Evolutionary conservation across 805 yeast species (phyloP), one percentile per base, ranked within the genome.

Genomic region (Zygoascus tannicola): DNA sequence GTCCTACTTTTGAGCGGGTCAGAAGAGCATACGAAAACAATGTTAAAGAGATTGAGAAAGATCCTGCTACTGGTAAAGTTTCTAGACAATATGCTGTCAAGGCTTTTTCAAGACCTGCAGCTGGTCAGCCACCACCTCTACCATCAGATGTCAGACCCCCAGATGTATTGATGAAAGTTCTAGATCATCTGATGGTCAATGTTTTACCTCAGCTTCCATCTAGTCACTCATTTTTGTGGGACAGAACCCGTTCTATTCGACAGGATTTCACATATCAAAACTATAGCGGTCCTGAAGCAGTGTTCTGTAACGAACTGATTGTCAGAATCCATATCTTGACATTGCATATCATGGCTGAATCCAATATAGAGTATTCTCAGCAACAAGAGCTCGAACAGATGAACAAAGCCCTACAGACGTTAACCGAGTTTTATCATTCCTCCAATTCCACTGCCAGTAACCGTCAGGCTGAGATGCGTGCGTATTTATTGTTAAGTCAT

Each of bases 131-230:
- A 1, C 97, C 97, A 1, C 94, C 97, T 2, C 67, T 92, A 46
- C 99, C 98, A 0, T 86, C 97, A 1, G 98, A 92, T 60, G 99
- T 92, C 3, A 71, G 99, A 48, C 95, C 98, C 1, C 98, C 99
- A 0, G 74, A 72, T 44, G 68, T 88, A 1, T 64, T 92, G 35
- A 72, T 71, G 10, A 56, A 68, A 30, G 80, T 97, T 0, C 64
- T 92, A 47, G 71, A 82, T 47, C 85, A 85, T 58, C 70, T 92
- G 30, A 74, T 85, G 5, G 77, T 77, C 16, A 71, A 76, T 34
- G 62, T 82, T 1, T 60, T 90, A 12, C 74, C 75, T 0, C 69
- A 75, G 32, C 65, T 90, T 20, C 97, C 97, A 0, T 85, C 81
- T 8, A 71, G 88, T 1, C 97, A 92, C 55, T 75, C 95, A 0